A percentile compares a stretch with the other conserved stretches of the same genome.
phyloP scores from a whole-genome alignment of 192 early-diverging fungal species.

The Physocladia obscura region DNA sequence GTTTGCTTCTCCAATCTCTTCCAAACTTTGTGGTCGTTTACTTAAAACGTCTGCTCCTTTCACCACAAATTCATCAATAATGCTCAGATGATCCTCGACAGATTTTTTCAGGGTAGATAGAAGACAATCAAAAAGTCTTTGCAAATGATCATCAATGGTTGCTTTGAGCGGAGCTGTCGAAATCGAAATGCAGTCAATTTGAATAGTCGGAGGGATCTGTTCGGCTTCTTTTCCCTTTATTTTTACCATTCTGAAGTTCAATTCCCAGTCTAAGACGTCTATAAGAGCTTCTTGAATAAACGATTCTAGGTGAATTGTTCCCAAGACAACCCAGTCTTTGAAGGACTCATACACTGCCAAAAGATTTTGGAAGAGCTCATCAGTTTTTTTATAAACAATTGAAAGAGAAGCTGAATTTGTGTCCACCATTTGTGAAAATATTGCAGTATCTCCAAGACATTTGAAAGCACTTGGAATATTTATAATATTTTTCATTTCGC shows the following conservation, averaged over 20 bases:
- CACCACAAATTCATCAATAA: constrained; percentile 50
- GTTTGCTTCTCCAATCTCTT: constrained; percentile 58
- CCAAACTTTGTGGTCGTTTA: constrained; percentile 51
- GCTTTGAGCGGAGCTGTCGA: constrained; percentile 57
- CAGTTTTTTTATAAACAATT: constrained; percentile 53
- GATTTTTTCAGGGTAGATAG: constrained; percentile 37
- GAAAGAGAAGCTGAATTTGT: constrained; percentile 39
- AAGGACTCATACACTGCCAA: constrained; percentile 50
- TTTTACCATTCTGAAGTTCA: constrained; percentile 56
- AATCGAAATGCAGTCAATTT: constrained; percentile 56
- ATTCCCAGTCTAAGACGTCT: constrained; percentile 51
- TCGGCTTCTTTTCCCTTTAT: constrained; percentile 61
- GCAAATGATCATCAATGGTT: constrained; percentile 60
- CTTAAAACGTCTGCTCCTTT: constrained; percentile 48
- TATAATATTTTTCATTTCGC: constrained; percentile 64
- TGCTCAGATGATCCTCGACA: constrained; percentile 36
- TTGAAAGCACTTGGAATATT: constrained; percentile 53
- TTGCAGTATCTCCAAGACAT: constrained; percentile 42
- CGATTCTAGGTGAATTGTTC: constrained; percentile 50
- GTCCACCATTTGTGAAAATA: constrained; percentile 52
- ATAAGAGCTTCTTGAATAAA: constrained; percentile 49
- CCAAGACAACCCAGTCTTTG: constrained; percentile 59
- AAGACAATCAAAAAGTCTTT: constrained; percentile 57
- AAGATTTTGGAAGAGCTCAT: constrained; percentile 52
- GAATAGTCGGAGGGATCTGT: constrained; percentile 42